These are phyloP conservation scores for Amniculicola lignicola DNA, from an alignment of 495 filamentous ascomycete species.

Conservation along the genomic window DNA sequence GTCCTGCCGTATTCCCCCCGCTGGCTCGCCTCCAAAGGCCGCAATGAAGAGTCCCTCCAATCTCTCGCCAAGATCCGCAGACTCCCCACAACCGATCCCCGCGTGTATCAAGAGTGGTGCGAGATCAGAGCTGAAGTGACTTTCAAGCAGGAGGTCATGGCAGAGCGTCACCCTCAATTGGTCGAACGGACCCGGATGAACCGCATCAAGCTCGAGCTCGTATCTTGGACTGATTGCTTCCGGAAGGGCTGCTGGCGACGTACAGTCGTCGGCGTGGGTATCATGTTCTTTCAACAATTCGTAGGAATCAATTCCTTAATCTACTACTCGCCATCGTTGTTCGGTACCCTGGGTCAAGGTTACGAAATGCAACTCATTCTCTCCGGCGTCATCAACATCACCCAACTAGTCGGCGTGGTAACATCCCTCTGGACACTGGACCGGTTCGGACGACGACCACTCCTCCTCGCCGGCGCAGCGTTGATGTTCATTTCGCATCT, in stretches of 20 bases:
- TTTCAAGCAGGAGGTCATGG: constrained; percentile 30
- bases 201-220: constrained; percentile 30
- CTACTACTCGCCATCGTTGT: constrained; percentile 58
- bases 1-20: constrained; percentile 40
- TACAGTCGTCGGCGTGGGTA: constrained; percentile 52
- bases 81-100: constrained; percentile 30
- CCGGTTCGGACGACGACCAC: constrained; percentile 33
- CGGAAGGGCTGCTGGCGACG: constrained; percentile 53
- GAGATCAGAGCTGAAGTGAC: constrained; percentile 40
- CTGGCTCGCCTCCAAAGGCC: constrained; percentile 36
- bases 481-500: constrained; percentile 37
- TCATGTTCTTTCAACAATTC: constrained; percentile 55
- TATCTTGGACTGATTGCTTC: constrained; percentile 36
- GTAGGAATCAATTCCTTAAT: constrained; percentile 40
- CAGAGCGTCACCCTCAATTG: constrained; percentile 34
- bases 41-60: constrained; percentile 35
- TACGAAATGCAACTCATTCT: constrained; percentile 57
- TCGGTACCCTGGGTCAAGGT: constrained; percentile 56
- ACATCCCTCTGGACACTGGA: constrained; percentile 38
- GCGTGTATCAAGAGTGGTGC: constrained; percentile 37
- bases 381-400: constrained; percentile 57
- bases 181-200: constrained; percentile 5
- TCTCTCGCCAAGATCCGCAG: constrained; percentile 33
- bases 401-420: constrained; percentile 42
- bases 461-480: constrained; percentile 33